Conservation (phyloP, 805 yeast species). For the Yamadazyma sp. region DNA sequence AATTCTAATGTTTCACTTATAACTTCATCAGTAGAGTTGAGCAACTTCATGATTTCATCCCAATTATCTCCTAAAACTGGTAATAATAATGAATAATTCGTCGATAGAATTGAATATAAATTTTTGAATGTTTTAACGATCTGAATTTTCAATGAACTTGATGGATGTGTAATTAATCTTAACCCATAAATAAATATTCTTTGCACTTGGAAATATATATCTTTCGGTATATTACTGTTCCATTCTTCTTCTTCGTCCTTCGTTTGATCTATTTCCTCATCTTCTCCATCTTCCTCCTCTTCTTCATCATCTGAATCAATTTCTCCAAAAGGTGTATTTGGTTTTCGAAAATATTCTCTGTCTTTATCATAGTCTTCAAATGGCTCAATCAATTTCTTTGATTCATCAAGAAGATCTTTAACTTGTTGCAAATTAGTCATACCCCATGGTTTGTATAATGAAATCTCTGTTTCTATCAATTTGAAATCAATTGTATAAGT, state of each 20-base stretch:
- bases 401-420: constrained; percentile 39
- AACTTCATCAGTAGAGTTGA: constrained; percentile 10
- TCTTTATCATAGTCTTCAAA: constrained; percentile 29
- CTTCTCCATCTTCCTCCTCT: constrained; percentile 20
- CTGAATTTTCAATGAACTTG: constrained; percentile 52
- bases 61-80: constrained; percentile 34
- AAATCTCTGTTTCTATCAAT: not conserved
- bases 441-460: constrained; percentile 58
- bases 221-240: constrained; percentile 64
- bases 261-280: constrained; percentile 15
- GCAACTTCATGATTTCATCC: constrained; percentile 22
- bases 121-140: constrained; percentile 46
- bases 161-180: constrained; percentile 63
- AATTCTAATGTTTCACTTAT: constrained; percentile 26
- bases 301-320: constrained; percentile 25
- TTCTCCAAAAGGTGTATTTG: constrained; percentile 33
- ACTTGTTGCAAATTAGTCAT: constrained; percentile 44
- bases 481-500: constrained; percentile 7
- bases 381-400: constrained; percentile 26
- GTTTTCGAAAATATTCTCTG: constrained; percentile 38
- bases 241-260: constrained; percentile 39
- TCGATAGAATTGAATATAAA: constrained; percentile 30
- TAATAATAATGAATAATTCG: constrained; percentile 27
- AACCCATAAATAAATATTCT: constrained; percentile 69
- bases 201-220: constrained; percentile 55